Conservation (phyloP, 2,329 filamentous ascomycete species). For the Alternaria sp. region DNA sequence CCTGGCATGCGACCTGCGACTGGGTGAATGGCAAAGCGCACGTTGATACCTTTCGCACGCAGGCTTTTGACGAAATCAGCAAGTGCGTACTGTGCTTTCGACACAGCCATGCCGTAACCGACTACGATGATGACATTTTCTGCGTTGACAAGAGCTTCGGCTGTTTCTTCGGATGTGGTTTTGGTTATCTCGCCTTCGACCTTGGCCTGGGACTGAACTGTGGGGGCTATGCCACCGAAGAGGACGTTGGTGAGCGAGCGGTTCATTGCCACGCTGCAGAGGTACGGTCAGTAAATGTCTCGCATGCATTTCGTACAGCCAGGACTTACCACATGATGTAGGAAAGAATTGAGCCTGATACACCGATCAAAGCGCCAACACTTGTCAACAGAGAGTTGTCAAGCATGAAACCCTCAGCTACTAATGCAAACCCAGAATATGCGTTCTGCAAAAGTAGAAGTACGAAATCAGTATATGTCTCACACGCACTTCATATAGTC, state of each 20-base stretch:
- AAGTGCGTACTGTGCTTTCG: constrained; percentile 90
- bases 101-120: constrained; percentile 93
- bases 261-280: too few relatives aligned
- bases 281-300: neutral
- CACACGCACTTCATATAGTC: too few relatives aligned
- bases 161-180: constrained; percentile 80
- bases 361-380: too few relatives aligned
- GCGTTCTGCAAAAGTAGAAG: too few relatives aligned
- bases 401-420: constrained; percentile 91
- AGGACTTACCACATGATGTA: too few relatives aligned
- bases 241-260: constrained; percentile 92
- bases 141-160: constrained; percentile 74
- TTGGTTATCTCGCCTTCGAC: constrained; percentile 81
- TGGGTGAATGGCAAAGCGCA: constrained; percentile 88
- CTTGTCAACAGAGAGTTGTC: constrained; percentile 85
- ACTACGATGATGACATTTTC: constrained; percentile 90
- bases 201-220: constrained; percentile 69
- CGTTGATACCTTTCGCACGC: constrained; percentile 76
- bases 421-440: constrained; percentile 87
- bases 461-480: too few relatives aligned
- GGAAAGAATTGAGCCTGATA: too few relatives aligned
- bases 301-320: neutral
- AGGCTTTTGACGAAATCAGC: constrained; percentile 79
- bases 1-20: constrained; percentile 92
- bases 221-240: constrained; percentile 78